phyloP scores from a whole-genome alignment of 108 stramenopile species.

The Aureococcus anophagefferens region DNA sequence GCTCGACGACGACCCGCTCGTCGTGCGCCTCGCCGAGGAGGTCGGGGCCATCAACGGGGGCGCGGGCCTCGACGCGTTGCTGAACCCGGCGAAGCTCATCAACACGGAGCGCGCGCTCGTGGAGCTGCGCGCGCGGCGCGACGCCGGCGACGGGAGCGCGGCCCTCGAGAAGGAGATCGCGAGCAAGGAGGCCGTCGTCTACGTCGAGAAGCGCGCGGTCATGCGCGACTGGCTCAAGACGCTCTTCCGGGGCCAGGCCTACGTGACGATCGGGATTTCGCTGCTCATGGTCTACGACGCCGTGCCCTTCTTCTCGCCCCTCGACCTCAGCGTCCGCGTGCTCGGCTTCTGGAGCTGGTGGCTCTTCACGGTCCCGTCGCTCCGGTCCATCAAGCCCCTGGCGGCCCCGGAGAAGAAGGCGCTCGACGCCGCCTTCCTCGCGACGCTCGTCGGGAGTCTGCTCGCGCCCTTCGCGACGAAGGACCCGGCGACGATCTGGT shows the following conservation, averaged over 20 bases:
- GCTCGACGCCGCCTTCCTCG: slow-evolving; percentile 84
- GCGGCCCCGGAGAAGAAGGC: slow-evolving; percentile 78
- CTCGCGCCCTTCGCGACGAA: slow-evolving; percentile 78
- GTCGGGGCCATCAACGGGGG: slow-evolving; percentile 52
- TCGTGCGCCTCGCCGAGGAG: slow-evolving; percentile 53
- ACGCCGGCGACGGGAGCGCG: slow-evolving; percentile 30
- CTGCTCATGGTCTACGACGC: slow-evolving; percentile 77
- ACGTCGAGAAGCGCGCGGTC: slow-evolving; percentile 73
- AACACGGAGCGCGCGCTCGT: slow-evolving; percentile 77
- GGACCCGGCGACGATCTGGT: slow-evolving; percentile 76
- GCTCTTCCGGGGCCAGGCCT: slow-evolving; percentile 78
- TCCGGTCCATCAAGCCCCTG: slow-evolving; percentile 70
- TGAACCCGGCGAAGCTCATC: slow-evolving; percentile 83
- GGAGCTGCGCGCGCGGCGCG: slow-evolving; percentile 53
- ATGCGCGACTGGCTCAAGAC: slow-evolving; percentile 92
- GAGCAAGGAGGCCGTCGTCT: slow-evolving; percentile 71
- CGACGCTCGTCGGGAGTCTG: slow-evolving; percentile 70
- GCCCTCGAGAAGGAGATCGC: slow-evolving; percentile 55
- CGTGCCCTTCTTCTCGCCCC: slow-evolving; percentile 30
- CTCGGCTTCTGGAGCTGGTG: slow-evolving; percentile 96
- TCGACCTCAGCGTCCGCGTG: slow-evolving; percentile 75
- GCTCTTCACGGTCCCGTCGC: slow-evolving; percentile 88
- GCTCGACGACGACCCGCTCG: slow-evolving; percentile 68
- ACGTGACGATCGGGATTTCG: slow-evolving; percentile 62
- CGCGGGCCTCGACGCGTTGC: slow-evolving; percentile 60